Conservation (phyloP, 345 rosid genomes). For the Eutrema japonicum region DNA sequence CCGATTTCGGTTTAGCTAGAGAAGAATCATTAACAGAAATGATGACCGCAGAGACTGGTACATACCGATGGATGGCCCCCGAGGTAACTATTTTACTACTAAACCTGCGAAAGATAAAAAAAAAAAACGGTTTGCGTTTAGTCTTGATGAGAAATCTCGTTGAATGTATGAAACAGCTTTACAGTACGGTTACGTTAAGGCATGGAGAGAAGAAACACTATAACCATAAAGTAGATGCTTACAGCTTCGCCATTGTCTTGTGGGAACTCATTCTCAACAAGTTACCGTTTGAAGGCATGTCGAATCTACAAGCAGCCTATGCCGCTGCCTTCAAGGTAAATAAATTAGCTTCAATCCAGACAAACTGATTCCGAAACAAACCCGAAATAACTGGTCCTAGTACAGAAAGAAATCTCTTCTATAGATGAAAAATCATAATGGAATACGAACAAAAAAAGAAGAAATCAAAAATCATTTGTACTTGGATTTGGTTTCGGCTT, state of each 20-base stretch:
- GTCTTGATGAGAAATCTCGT: not conserved
- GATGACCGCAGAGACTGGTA: conserved; percentile 99
- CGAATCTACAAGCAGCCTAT: conserved; percentile 98
- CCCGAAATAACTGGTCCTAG: not conserved
- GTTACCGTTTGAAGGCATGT: conserved; percentile 99
- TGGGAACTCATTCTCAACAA: conserved; percentile 98
- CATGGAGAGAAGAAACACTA: conserved; percentile 98
- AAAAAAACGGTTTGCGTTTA: not conserved
- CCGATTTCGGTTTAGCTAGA: conserved; percentile 97
- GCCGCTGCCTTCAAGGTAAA: conserved; percentile 98
- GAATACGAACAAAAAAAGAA: no score
- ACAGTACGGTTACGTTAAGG: conserved; percentile 94
- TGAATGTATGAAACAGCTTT: conserved; percentile 60
- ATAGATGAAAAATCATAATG: no score
- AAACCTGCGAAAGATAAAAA: not conserved
- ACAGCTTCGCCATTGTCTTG: conserved; percentile 95
- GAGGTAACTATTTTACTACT: conserved; percentile 58
- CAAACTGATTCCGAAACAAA: not conserved
- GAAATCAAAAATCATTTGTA: not conserved
- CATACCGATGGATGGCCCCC: conserved; percentile 99
- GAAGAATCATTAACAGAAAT: conserved; percentile 98
- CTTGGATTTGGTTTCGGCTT: not conserved
- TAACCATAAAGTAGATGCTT: conserved; percentile 93
- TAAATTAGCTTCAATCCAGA: not conserved
- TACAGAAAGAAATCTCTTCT: no score